Conservation (phyloP, 129 eudicot species). For the Flaveria ramosissima region DNA sequence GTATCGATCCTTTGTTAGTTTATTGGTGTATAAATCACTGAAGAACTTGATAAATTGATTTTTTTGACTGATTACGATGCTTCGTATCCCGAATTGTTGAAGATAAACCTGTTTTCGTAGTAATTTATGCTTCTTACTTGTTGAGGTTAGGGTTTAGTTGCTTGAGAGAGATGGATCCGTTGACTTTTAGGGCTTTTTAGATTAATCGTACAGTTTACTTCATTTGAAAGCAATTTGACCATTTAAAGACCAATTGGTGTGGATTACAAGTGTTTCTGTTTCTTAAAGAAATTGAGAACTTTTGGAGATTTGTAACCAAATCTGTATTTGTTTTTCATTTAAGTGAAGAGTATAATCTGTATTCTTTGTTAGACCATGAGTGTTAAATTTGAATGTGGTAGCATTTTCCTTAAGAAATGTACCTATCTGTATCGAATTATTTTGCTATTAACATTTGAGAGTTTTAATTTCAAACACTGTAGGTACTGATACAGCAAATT, state of each 20-base stretch:
- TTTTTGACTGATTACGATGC: not conserved
- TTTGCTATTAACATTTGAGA: not conserved
- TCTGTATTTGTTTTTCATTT: no score
- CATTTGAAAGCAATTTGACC: not conserved
- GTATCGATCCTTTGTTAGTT: not conserved
- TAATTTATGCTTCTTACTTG: conserved; percentile 14
- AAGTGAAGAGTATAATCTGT: no score
- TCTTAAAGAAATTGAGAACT: not conserved
- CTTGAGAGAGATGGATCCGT: not conserved
- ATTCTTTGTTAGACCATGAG: no score
- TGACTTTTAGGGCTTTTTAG: conserved; percentile 1
- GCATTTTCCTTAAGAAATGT: not conserved
- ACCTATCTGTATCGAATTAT: not conserved
- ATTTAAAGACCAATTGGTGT: not conserved
- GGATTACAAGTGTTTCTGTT: not conserved
- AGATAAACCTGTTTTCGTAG: not conserved
- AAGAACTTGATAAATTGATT: not conserved
- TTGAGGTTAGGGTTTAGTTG: conserved; percentile 26
- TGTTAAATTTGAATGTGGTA: not conserved
- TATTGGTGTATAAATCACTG: not conserved
- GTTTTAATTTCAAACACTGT: not conserved
- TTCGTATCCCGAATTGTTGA: not conserved
- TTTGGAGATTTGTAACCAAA: not conserved
- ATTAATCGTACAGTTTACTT: not conserved
- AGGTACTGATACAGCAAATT: conserved; percentile 37